These are phyloP conservation scores for Globisporangium lucens DNA, from an alignment of 352 stramenopile species.

Conservation along the genomic window DNA sequence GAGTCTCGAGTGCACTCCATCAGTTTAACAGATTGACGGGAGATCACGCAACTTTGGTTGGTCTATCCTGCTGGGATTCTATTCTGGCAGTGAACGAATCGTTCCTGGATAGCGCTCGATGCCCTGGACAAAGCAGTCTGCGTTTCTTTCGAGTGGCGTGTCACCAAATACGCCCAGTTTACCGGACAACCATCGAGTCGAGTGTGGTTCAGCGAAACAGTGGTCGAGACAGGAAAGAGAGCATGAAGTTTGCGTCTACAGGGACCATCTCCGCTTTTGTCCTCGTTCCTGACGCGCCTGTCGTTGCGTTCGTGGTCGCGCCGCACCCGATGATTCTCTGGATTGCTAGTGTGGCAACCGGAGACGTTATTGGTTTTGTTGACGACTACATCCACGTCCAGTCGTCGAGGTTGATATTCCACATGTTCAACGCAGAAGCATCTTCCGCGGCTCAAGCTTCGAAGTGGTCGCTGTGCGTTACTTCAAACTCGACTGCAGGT, in stretches of 20 bases:
- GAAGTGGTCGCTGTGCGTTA: slow-evolving; percentile 5
- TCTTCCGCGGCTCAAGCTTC: not conserved
- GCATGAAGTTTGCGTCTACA: not conserved
- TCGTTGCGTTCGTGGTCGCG: not conserved
- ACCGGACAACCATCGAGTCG: slow-evolving; percentile 13
- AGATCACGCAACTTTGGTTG: slow-evolving; percentile 6
- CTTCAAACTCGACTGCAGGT: not conserved
- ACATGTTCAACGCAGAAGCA: not conserved
- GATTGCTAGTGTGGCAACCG: not conserved
- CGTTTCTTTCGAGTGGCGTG: slow-evolving; percentile 21
- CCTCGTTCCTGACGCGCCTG: slow-evolving; percentile 3
- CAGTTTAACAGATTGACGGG: slow-evolving; percentile 6
- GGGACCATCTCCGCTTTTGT: slow-evolving; percentile 3
- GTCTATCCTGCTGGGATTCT: slow-evolving; percentile 24
- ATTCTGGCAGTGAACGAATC: slow-evolving; percentile 24
- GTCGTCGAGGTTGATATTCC: not conserved
- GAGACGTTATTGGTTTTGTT: not conserved
- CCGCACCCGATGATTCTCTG: slow-evolving; percentile 4
- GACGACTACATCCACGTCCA: not conserved
- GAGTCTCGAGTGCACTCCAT: not conserved
- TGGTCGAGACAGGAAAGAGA: not conserved
- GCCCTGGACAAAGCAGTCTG: slow-evolving; percentile 21
- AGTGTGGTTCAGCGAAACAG: not conserved
- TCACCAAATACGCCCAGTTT: slow-evolving; percentile 18
- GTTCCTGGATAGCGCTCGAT: slow-evolving; percentile 16